These are phyloP conservation scores for Zelopaecilomyces penicillatus DNA, from an alignment of 2,329 filamentous ascomycete genomes.

Conservation along the genomic window DNA sequence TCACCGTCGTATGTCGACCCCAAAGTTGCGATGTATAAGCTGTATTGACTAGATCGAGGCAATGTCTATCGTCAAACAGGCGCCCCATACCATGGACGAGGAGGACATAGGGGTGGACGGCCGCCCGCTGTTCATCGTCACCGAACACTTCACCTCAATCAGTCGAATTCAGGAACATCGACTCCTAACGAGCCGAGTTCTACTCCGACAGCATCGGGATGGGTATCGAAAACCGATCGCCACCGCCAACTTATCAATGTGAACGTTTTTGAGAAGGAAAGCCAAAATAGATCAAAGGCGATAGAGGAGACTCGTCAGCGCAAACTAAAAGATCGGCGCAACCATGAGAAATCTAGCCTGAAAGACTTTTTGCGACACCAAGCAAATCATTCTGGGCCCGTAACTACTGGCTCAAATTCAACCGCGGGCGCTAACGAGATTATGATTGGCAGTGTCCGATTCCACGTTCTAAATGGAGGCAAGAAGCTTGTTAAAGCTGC, in stretches of 20 bases:
- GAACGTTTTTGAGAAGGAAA: constrained; percentile 66
- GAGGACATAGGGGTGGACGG: constrained; percentile 29
- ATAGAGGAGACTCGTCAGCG: constrained; percentile 61
- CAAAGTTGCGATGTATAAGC: not conserved
- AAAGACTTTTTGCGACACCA: constrained; percentile 26
- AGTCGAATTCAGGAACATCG: constrained; percentile 14
- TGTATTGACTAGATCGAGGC: constrained; percentile 16
- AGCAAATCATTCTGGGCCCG: constrained; percentile 11
- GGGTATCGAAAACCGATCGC: constrained; percentile 66
- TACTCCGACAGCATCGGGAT: constrained; percentile 26
- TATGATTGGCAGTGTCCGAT: constrained; percentile 62
- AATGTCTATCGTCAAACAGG: constrained; percentile 24
- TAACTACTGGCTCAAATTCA: constrained; percentile 16
- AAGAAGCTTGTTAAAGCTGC: constrained; percentile 71
- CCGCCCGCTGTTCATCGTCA: constrained; percentile 33
- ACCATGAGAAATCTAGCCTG: constrained; percentile 52
- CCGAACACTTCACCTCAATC: constrained; percentile 57
- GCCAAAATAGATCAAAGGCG: constrained; percentile 57
- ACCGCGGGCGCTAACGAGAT: constrained; percentile 49
- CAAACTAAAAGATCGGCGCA: constrained; percentile 45
- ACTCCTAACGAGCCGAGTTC: constrained; percentile 4
- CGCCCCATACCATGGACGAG: constrained; percentile 23
- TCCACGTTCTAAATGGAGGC: constrained; percentile 65
- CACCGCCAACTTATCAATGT: constrained; percentile 80
- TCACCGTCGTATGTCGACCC: constrained; percentile 27